Percentiles rank a stretch among this genome's conserved stretches.
These are phyloP conservation scores for Persicaria tinctoria DNA, from an alignment of 148 eudicot genomes.

Conservation along the genomic window DNA sequence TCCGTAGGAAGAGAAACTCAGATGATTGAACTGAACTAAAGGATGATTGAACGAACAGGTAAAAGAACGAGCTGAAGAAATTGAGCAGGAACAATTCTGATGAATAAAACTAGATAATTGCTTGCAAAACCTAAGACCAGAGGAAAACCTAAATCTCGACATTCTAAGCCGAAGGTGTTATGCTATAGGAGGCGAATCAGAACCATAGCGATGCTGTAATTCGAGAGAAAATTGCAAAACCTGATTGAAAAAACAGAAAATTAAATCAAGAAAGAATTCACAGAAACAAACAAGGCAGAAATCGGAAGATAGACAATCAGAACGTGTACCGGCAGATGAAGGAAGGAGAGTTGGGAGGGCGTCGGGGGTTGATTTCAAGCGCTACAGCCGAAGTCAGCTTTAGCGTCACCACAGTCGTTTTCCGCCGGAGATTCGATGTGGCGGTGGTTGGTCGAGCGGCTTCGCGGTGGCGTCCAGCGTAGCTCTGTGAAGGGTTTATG, in stretches of 20 bases:
- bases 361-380: too few species aligned
- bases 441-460: too few species aligned
- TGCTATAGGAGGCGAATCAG: background rate
- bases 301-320: background rate
- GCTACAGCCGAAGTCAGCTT: too few species aligned
- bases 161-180: background rate
- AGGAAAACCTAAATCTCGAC: slow-evolving; percentile 7
- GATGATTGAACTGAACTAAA: background rate
- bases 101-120: background rate
- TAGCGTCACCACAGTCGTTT: too few species aligned
- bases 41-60: background rate
- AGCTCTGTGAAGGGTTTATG: too few species aligned
- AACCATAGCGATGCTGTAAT: background rate
- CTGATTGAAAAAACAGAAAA: background rate
- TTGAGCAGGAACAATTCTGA: slow-evolving; percentile 1
- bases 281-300: background rate
- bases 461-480: too few species aligned
- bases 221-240: background rate
- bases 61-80: background rate
- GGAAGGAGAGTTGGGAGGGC: too few species aligned
- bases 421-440: too few species aligned
- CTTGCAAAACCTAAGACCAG: background rate
- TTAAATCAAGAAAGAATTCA: background rate
- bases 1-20: background rate
- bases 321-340: too few species aligned